Evolutionary conservation across 2,329 filamentous ascomycete species (phyloP).

Genomic region (Scopulariopsis brevicaulis): DNA sequence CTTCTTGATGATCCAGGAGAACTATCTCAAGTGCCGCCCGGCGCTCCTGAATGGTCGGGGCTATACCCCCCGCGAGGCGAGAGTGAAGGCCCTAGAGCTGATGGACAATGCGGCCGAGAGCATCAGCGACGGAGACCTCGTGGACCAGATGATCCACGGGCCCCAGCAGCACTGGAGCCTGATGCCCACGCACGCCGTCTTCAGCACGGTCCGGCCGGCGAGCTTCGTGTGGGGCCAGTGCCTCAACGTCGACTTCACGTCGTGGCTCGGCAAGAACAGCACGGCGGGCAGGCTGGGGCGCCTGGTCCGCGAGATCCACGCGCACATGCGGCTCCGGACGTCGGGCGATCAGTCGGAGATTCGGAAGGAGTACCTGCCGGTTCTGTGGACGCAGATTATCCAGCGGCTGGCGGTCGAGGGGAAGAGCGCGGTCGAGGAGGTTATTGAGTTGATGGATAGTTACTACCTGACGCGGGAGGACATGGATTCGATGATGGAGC

Average conservation of each 20-base stretch:
- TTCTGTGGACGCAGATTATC: slow-evolving; percentile 74
- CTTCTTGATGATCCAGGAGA: slow-evolving; percentile 95
- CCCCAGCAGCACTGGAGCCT: slow-evolving; percentile 97
- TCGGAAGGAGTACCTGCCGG: slow-evolving; percentile 84
- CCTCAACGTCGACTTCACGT: slow-evolving; percentile 65
- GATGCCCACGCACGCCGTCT: slow-evolving; percentile 93
- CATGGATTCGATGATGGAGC: slow-evolving; percentile 83
- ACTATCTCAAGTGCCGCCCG: slow-evolving; percentile 81
- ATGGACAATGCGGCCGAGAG: slow-evolving; percentile 83
- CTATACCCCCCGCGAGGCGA: slow-evolving; percentile 53
- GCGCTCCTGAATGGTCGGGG: slow-evolving; percentile 43
- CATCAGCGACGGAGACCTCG: slow-evolving; percentile 92
- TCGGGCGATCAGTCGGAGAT: slow-evolving; percentile 90
- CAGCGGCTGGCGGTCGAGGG: slow-evolving; percentile 66
- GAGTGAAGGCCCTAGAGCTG: slow-evolving; percentile 75
- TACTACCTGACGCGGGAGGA: slow-evolving; percentile 94
- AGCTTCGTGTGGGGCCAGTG: slow-evolving; percentile 78
- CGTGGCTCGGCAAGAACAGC: slow-evolving; percentile 93
- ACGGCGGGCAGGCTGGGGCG: slow-evolving; percentile 69
- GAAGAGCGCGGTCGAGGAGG: slow-evolving; percentile 67
- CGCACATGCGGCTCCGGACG: slow-evolving; percentile 86
- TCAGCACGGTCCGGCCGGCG: slow-evolving; percentile 86
- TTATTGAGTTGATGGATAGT: slow-evolving; percentile 93
- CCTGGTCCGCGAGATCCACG: slow-evolving; percentile 85
- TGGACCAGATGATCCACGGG: slow-evolving; percentile 97